Base-by-base conservation (phyloP, 2,329 filamentous ascomycete genomes). In the Ceratocystis destructans region DNA sequence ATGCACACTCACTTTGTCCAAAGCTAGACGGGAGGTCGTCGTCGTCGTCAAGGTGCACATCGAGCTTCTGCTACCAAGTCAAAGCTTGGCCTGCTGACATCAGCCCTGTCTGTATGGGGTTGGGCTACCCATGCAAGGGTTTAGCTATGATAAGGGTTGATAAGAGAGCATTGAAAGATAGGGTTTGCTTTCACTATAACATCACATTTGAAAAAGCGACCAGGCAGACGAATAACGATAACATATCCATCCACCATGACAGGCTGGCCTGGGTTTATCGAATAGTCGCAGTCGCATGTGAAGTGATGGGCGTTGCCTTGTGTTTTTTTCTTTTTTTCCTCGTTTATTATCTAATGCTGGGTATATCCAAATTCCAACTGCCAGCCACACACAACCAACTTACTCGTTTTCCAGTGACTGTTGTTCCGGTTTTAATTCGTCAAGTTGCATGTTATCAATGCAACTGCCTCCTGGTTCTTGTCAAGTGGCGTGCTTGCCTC, bases 391-490 rank as follows among this genome's bases (percentile, higher is more conserved):
- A 22, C 12, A 41, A 41, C 37, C 10, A 41, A 41, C 37, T 15
- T 41, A 12, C 10, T 4, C 12, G 37, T 41, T 41, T 41, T 15
- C 37, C 20, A 25, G 15, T 25, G 37, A 25, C n/a, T 12, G 22
- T 22, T 22, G 48, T 64, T 61, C 65, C 61, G 65, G 61, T 63
- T 64, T 57, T 41, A 63, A 63, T 64, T 66, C 65, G 65, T 66
- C 33, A 44, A 15, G 22, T 59, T 59, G 50, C 63, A 50, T 64
- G 62, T 64, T 57, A 20, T 50, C 41, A 37, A 64, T 55, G 62
- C 62, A 64, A 37, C 45, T 31, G 45, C 31, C 31, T 8, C 22
- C 28, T 46, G 62, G 31, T 64, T 50, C 20, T 53, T 8, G 8
- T 20, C 48, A 53, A 5, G 48, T 53, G 48, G 48, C 44, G 45